A percentile compares a stretch with the other conserved stretches of the same genome.
These are phyloP conservation scores for Scalesia atractyloides DNA, from an alignment of 129 eudicot genomes.

Conservation along the genomic window DNA sequence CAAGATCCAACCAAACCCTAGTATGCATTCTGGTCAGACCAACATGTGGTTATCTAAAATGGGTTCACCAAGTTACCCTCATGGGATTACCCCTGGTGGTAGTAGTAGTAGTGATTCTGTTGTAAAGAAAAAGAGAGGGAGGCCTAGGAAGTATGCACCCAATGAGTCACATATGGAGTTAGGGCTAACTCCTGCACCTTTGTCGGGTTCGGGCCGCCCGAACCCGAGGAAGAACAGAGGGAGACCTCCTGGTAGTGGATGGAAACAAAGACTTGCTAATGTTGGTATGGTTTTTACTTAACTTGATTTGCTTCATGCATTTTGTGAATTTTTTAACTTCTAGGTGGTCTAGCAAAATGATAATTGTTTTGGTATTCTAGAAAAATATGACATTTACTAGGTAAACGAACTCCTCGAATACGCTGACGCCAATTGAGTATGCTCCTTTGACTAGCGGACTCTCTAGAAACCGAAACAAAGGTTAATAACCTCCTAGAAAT, in stretches of 20 bases:
- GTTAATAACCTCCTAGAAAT: too few relatives aligned
- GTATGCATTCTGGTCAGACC: conserved; percentile 39
- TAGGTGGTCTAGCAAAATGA: too few relatives aligned
- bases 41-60: conserved; percentile 36
- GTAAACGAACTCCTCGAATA: too few relatives aligned
- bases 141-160: conserved; percentile 80
- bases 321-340: too few relatives aligned
- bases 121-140: conserved; percentile 82
- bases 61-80: conserved; percentile 42
- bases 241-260: conserved; percentile 88
- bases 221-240: conserved; percentile 50
- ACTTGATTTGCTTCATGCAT: neutral
- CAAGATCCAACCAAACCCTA: conserved; percentile 44
- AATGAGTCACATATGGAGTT: conserved; percentile 55
- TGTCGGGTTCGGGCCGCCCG: conserved; percentile 39
- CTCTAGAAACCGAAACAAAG: too few relatives aligned
- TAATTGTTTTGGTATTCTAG: too few relatives aligned
- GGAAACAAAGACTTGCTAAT: conserved; percentile 76
- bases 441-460: too few relatives aligned
- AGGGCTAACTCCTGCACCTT: conserved; percentile 40
- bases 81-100: neutral
- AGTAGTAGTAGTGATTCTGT: conserved; percentile 20
- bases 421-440: too few relatives aligned
- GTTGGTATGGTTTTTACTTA: conserved; percentile 51
- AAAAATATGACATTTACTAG: too few relatives aligned